These are phyloP conservation scores for Paecilomyces fulvus DNA, from an alignment of 2,329 filamentous ascomycete species.

Conservation along the genomic window DNA sequence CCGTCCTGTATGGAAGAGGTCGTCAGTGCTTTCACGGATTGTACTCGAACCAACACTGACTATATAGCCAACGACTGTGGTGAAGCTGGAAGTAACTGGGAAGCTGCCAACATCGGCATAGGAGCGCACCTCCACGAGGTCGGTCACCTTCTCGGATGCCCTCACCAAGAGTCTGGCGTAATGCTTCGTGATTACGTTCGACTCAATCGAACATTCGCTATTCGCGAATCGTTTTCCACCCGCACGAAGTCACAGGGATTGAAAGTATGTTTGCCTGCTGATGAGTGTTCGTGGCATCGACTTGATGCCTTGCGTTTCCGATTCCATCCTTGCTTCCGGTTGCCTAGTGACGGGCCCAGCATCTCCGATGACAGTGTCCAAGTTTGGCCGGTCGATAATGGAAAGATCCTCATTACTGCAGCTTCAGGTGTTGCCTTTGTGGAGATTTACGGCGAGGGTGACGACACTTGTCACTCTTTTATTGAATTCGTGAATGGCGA, in stretches of 20 bases:
- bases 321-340: constrained; percentile 79
- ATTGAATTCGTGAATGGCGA: constrained; percentile 66
- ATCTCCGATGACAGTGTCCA: constrained; percentile 69
- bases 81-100: constrained; percentile 86
- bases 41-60: constrained; percentile 75
- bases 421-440: constrained; percentile 75
- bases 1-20: constrained; percentile 84
- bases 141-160: constrained; percentile 82
- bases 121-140: constrained; percentile 88
- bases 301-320: constrained; percentile 83
- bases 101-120: constrained; percentile 88
- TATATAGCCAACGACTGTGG: constrained; percentile 78
- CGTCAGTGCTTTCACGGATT: constrained; percentile 79
- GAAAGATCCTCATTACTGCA: constrained; percentile 67
- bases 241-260: constrained; percentile 73
- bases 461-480: constrained; percentile 70
- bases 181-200: constrained; percentile 85
- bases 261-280: constrained; percentile 61
- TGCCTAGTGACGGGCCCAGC: constrained; percentile 63
- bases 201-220: constrained; percentile 74
- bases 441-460: constrained; percentile 72
- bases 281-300: constrained; percentile 88
- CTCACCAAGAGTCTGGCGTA: constrained; percentile 80
- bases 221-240: constrained; percentile 76
- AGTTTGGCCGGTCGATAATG: constrained; percentile 74